phyloP scores from a whole-genome alignment of 2,329 filamentous ascomycete genomes.

The Phaeophleospora eucalypticola region DNA sequence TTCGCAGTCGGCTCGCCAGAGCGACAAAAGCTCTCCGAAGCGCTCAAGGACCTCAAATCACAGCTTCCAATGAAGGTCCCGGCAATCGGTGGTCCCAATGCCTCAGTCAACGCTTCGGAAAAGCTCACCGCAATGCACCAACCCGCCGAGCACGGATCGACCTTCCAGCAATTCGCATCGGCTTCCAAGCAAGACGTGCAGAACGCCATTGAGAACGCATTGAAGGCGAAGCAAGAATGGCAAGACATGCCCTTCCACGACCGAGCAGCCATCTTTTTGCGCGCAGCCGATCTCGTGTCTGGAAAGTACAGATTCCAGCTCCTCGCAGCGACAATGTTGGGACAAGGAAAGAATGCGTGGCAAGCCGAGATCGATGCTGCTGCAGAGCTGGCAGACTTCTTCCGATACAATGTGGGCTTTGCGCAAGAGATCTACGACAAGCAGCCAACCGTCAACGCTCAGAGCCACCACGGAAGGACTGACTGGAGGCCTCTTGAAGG shows the following conservation, averaged over 20 bases:
- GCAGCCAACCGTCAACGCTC: conserved; percentile 76
- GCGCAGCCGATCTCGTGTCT: conserved; percentile 83
- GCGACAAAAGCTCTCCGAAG: conserved; percentile 67
- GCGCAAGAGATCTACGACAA: conserved; percentile 83
- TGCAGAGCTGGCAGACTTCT: conserved; percentile 84
- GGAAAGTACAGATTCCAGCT: conserved; percentile 93
- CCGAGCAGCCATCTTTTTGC: conserved; percentile 86
- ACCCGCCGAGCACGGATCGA: conserved; percentile 72
- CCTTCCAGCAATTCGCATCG: conserved; percentile 77
- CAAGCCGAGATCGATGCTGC: conserved; percentile 95
- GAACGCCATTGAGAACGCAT: conserved; percentile 73
- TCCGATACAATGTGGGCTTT: conserved; percentile 85
- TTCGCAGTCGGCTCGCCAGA: conserved; percentile 79
- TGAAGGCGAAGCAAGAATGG: conserved; percentile 82
- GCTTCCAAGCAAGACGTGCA: conserved; percentile 71
- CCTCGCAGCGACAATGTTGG: conserved; percentile 91
- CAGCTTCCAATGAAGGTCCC: conserved; percentile 71
- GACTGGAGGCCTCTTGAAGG: conserved; percentile 88
- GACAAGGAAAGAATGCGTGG: conserved; percentile 96
- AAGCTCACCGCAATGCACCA: conserved; percentile 65
- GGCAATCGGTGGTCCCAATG: conserved; percentile 71
- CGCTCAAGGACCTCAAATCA: conserved; percentile 64
- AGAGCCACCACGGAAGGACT: conserved; percentile 83
- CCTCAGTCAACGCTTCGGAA: conserved; percentile 51
- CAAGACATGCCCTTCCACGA: conserved; percentile 84